Evolutionary conservation across 1,284 basidiomycete genomes (phyloP).

Genomic region (Apiotrichum brassicae): DNA sequence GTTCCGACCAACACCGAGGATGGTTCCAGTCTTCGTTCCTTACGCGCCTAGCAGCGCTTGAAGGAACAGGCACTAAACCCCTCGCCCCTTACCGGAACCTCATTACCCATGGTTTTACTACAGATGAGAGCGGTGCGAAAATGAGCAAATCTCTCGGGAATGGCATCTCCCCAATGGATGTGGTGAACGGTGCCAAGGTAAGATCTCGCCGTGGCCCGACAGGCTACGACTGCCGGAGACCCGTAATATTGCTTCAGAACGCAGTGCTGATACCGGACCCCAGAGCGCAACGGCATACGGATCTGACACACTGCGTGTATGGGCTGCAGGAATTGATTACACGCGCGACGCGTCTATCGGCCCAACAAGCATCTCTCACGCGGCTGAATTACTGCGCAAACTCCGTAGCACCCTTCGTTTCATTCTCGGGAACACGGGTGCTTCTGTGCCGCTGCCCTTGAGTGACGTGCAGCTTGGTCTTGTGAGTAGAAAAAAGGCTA

Average conservation of each 20-base stretch:
- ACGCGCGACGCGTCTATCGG: constrained; percentile 84
- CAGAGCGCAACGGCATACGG: constrained; percentile 76
- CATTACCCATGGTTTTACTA: constrained; percentile 94
- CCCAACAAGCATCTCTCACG: constrained; percentile 67
- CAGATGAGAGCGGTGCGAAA: constrained; percentile 85
- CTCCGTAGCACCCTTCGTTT: constrained; percentile 87
- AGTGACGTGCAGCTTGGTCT: constrained; percentile 29
- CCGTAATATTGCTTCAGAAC: constrained; percentile 71
- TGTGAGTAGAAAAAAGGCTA: constrained; percentile 13
- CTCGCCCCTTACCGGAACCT: constrained; percentile 66
- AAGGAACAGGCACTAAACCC: constrained; percentile 3
- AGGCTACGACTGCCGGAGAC: too few species aligned
- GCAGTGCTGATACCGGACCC: constrained; percentile 34
- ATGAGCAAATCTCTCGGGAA: constrained; percentile 99
- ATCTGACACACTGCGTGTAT: constrained; percentile 78
- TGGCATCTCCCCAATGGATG: constrained; percentile 72
- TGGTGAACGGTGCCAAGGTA: constrained; percentile 74
- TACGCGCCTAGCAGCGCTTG: constrained; percentile 57
- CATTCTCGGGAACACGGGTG: constrained; percentile 70
- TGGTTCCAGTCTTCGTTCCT: constrained; percentile 98
- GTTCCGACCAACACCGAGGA: constrained; percentile 94
- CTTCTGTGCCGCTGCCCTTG: constrained; percentile 22
- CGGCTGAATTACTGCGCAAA: constrained; percentile 72
- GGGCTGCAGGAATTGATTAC: constrained; percentile 89
- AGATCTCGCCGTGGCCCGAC: too few species aligned